phyloP scores from a whole-genome alignment of 805 yeast species.

The Yarrowia sp. region DNA sequence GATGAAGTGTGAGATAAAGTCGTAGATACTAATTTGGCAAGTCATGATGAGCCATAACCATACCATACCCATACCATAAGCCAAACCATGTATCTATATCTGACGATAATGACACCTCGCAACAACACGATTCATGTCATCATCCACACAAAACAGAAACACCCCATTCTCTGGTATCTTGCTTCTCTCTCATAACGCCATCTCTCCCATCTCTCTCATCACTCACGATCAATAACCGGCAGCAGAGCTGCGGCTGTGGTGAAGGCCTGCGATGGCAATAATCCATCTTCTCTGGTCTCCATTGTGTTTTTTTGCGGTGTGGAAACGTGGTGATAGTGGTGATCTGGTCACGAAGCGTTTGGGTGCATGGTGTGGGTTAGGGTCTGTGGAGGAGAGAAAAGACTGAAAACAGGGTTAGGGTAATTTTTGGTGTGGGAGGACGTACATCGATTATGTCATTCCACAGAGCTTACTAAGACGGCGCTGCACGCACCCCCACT shows the following conservation, averaged over 20 bases:
- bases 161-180: neutral
- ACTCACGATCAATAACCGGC: constrained; percentile 42
- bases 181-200: neutral
- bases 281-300: constrained; percentile 29
- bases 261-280: constrained; percentile 43
- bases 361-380: constrained; percentile 13
- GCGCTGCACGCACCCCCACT: no score
- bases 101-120: no score
- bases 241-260: constrained; percentile 45
- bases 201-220: neutral
- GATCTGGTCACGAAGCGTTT: neutral
- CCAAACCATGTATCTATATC: no score
- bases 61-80: no score
- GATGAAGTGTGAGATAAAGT: no score
- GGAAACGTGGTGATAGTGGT: neutral
- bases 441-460: no score
- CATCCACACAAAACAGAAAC: no score
- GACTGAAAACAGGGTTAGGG: neutral
- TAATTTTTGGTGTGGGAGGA: no score
- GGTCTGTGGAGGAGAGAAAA: neutral
- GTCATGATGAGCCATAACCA: no score
- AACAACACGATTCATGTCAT: no score
- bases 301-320: neutral
- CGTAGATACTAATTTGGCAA: no score
- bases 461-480: no score